A percentile compares a stretch with the other conserved stretches of the same genome.
Evolutionary conservation across 2,329 filamentous ascomycete species (phyloP).

Genomic region (Colletotrichum musicola): DNA sequence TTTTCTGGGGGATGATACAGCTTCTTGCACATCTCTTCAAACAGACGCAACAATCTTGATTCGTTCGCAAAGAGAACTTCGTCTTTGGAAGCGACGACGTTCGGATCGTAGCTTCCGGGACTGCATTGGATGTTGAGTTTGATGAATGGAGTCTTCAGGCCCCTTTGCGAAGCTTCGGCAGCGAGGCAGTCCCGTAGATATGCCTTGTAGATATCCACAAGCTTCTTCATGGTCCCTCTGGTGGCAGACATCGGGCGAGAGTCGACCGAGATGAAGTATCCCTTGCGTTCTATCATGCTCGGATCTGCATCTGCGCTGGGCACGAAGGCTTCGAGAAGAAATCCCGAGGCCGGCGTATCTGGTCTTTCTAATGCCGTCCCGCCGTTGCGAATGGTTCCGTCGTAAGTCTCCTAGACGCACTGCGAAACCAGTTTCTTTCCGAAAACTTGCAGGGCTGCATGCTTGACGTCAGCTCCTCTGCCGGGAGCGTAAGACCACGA

Average conservation of each 20-base stretch:
- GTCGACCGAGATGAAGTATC: constrained; percentile 76
- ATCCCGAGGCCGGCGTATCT: constrained; percentile 11
- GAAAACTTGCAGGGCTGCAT: constrained; percentile 73
- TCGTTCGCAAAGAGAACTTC: constrained; percentile 77
- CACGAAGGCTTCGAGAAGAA: constrained; percentile 69
- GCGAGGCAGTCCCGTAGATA: constrained; percentile 54
- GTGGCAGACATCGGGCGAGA: constrained; percentile 70
- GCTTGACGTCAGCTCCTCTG: constrained; percentile 60
- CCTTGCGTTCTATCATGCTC: constrained; percentile 57
- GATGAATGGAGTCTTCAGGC: constrained; percentile 69
- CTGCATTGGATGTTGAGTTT: constrained; percentile 74
- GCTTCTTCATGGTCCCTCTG: constrained; percentile 70
- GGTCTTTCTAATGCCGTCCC: constrained; percentile 15
- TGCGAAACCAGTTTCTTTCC: constrained; percentile 67
- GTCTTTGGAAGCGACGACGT: constrained; percentile 79
- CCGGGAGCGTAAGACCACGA: constrained; percentile 75
- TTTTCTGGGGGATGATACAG: constrained; percentile 49
- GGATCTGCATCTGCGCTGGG: constrained; percentile 63
- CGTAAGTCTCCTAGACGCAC: constrained; percentile 58
- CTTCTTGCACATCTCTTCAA: constrained; percentile 57
- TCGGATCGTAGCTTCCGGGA: constrained; percentile 75
- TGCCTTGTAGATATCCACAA: constrained; percentile 66
- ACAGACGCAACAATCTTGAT: constrained; percentile 56
- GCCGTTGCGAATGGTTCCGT: constrained; percentile 1
- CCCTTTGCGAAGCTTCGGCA: constrained; percentile 42